Conservation (phyloP, 139 green algal species). For the Volvox africanus region DNA sequence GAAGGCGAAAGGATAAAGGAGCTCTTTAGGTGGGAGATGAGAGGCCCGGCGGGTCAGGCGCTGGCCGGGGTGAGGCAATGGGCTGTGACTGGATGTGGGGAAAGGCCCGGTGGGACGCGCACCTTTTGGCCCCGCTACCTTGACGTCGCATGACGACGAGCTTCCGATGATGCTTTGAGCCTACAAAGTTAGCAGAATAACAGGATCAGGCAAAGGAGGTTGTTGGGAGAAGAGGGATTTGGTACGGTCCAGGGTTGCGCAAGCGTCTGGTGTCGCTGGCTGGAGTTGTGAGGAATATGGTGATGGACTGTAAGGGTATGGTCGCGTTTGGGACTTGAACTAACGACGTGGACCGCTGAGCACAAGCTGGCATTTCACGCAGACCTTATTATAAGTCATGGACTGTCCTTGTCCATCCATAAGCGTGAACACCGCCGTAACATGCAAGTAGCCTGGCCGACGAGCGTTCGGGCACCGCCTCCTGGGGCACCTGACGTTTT, state of each 20-base stretch:
- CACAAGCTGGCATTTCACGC: not conserved
- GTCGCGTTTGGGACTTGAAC: too few species aligned
- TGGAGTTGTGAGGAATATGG: not conserved
- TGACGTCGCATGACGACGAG: not conserved
- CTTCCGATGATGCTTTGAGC: not conserved
- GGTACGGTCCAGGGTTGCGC: too few species aligned
- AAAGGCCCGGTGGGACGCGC: not conserved
- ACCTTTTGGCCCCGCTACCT: not conserved
- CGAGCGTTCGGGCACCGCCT: not conserved
- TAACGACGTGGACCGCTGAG: too few species aligned
- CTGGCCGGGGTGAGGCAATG: too few species aligned
- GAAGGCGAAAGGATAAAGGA: not conserved
- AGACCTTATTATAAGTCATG: slow-evolving; percentile 1
- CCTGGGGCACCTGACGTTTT: not conserved
- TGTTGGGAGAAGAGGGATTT: too few species aligned
- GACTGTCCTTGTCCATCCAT: not conserved
- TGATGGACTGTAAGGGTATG: too few species aligned
- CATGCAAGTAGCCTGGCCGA: not conserved
- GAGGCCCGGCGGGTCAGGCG: too few species aligned
- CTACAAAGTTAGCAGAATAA: too few species aligned
- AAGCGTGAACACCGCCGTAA: not conserved
- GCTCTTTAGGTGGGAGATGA: not conserved
- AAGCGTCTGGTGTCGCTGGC: not conserved
- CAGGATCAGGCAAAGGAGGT: too few species aligned
- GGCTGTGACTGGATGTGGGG: too few species aligned